phyloP scores from a whole-genome alignment of 2,329 filamentous ascomycete species.

The Talaromyces amestolkiae region DNA sequence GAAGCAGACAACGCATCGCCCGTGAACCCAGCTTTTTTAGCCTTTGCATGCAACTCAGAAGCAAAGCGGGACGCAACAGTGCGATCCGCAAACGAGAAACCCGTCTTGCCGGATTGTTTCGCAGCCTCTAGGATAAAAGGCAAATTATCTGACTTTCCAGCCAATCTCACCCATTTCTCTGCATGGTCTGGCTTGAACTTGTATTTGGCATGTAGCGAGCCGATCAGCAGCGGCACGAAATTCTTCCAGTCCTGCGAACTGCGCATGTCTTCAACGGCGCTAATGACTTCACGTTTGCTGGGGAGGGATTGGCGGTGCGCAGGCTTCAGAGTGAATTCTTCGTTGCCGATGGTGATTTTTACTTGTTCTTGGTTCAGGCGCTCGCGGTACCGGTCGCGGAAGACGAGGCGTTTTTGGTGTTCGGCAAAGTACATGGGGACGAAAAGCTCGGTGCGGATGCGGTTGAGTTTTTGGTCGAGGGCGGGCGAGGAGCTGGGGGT shows the following conservation, averaged over 20 bases:
- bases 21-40: constrained; percentile 34
- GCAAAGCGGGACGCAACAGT: constrained; percentile 25
- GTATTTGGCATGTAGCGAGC: constrained; percentile 33
- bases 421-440: constrained; percentile 40
- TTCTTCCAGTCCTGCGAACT: constrained; percentile 42
- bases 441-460: constrained; percentile 46
- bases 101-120: constrained; percentile 36
- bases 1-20: constrained; percentile 31
- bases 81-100: constrained; percentile 31
- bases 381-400: constrained; percentile 35
- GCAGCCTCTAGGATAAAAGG: constrained; percentile 37
- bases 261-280: constrained; percentile 37
- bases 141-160: constrained; percentile 36
- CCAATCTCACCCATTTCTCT: constrained; percentile 40
- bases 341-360: constrained; percentile 40
- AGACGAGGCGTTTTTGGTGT: constrained; percentile 41
- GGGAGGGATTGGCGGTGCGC: constrained; percentile 36
- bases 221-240: constrained; percentile 41
- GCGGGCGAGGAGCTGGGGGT: constrained; percentile 39
- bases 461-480: constrained; percentile 40
- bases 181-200: constrained; percentile 26
- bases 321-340: constrained; percentile 39
- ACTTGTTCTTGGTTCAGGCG: constrained; percentile 41
- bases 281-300: constrained; percentile 31
- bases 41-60: constrained; percentile 35